A percentile compares a stretch with the other conserved stretches of the same genome.
These are phyloP conservation scores for Rhizophagus sp. DNA, from an alignment of 192 early-diverging fungal species.

Conservation along the genomic window DNA sequence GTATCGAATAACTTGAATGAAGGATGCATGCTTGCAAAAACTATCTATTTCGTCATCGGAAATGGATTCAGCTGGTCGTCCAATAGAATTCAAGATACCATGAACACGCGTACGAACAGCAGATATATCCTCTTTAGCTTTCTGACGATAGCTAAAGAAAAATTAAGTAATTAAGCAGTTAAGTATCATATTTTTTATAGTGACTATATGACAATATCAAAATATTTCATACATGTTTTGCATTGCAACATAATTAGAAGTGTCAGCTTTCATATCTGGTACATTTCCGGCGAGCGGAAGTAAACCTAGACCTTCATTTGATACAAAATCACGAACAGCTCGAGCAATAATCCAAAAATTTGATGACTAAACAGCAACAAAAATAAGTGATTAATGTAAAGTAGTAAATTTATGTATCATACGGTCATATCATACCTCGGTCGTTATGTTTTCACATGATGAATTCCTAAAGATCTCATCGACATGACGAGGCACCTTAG, in stretches of 20 bases:
- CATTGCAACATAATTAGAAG: conserved; percentile 78
- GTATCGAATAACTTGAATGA: conserved; percentile 69
- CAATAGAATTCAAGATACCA: conserved; percentile 47
- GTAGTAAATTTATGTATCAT: background rate
- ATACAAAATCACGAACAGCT: conserved; percentile 79
- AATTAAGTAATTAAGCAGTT: background rate
- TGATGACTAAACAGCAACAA: conserved; percentile 46
- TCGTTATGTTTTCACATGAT: conserved; percentile 50
- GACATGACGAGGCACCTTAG: conserved; percentile 50
- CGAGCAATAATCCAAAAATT: conserved; percentile 86
- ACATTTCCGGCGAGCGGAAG: conserved; percentile 85
- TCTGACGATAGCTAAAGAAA: conserved; percentile 68
- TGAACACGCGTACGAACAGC: conserved; percentile 51
- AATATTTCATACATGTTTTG: conserved; percentile 62
- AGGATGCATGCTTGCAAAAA: conserved; percentile 83
- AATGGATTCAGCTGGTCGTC: conserved; percentile 54
- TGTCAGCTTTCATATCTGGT: conserved; percentile 98
- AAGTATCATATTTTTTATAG: background rate
- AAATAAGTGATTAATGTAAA: background rate
- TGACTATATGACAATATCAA: background rate
- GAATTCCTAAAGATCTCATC: conserved; percentile 57
- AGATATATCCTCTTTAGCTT: conserved; percentile 69
- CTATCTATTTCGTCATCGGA: conserved; percentile 65
- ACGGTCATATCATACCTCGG: conserved; percentile 45
- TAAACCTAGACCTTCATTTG: conserved; percentile 64